These are phyloP conservation scores for Penicillium sp. DNA, from an alignment of 2,329 filamentous ascomycete genomes.

Conservation along the genomic window DNA sequence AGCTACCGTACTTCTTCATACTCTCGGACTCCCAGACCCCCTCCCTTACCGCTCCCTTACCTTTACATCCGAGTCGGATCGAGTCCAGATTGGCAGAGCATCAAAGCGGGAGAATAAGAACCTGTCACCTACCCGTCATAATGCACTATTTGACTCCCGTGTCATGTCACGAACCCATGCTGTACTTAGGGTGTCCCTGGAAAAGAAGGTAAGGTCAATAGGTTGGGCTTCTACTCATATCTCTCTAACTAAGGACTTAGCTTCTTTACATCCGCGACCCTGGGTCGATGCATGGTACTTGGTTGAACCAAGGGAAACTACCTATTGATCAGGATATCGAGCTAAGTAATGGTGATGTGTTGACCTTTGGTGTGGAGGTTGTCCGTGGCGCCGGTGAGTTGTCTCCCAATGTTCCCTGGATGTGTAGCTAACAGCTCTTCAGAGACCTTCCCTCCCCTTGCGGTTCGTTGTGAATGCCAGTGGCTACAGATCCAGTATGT, in stretches of 20 bases:
- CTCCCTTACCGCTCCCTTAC: constrained; percentile 39
- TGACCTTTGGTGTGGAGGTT: constrained; percentile 56
- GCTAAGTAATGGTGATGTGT: constrained; percentile 43
- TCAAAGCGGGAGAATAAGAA: constrained; percentile 46
- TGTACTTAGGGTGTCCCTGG: constrained; percentile 34
- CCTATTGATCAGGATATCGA: constrained; percentile 41
- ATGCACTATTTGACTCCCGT: constrained; percentile 52
- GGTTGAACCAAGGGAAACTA: constrained; percentile 55
- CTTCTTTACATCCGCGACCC: constrained; percentile 58
- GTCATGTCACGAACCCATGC: constrained; percentile 55
- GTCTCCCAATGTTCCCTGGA: not conserved
- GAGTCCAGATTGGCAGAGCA: constrained; percentile 46
- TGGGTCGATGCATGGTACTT: constrained; percentile 67
- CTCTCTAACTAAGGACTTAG: constrained; percentile 26
- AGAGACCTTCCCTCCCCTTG: constrained; percentile 41
- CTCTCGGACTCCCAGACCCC: constrained; percentile 31
- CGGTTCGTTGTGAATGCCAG: constrained; percentile 34
- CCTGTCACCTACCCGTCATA: constrained; percentile 41
- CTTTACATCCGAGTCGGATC: constrained; percentile 33
- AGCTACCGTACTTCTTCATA: constrained; percentile 42
- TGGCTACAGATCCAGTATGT: constrained; percentile 35
- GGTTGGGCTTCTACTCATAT: not conserved
- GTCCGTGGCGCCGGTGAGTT: constrained; percentile 50
- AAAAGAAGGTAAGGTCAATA: constrained; percentile 32
- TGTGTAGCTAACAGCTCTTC: not conserved